A percentile compares a stretch with the other conserved stretches of the same genome.
Evolutionary conservation across 1,139 yeast genomes (phyloP).

Genomic region (Petasospora fabianii): DNA sequence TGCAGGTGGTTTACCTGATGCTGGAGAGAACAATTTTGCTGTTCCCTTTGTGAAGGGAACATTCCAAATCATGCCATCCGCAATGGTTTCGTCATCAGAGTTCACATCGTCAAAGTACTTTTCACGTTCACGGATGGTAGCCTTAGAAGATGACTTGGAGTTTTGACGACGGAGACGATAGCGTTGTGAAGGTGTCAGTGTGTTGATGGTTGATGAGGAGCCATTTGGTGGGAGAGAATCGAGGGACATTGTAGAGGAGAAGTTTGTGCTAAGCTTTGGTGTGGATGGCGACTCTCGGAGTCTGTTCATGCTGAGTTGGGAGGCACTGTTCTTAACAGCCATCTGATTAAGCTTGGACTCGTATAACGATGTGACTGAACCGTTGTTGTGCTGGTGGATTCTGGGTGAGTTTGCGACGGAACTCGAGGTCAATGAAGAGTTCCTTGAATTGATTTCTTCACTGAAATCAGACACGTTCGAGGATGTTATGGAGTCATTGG

Average conservation of each 20-base stretch:
- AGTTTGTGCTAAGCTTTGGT: slow-evolving; percentile 3
- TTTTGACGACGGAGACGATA: slow-evolving; percentile 35
- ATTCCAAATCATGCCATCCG: slow-evolving; percentile 40
- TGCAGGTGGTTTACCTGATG: slow-evolving; percentile 24
- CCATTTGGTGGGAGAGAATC: slow-evolving; percentile 9
- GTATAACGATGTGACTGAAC: slow-evolving; percentile 8
- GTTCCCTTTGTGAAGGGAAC: slow-evolving; percentile 41
- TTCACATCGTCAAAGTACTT: slow-evolving; percentile 38
- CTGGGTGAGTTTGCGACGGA: slow-evolving; percentile 21
- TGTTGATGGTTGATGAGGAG: slow-evolving; percentile 18
- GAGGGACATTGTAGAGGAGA: background rate
- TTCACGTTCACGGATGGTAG: slow-evolving; percentile 28
- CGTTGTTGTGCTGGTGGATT: slow-evolving; percentile 5
- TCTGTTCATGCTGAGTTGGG: slow-evolving; percentile 8
- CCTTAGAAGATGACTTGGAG: slow-evolving; percentile 30
- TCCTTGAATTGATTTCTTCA: slow-evolving; percentile 23
- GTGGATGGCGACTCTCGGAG: slow-evolving; percentile 10
- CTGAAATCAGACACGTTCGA: slow-evolving; percentile 21
- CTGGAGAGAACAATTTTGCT: slow-evolving; percentile 23
- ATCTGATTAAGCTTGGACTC: background rate
- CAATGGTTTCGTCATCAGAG: slow-evolving; percentile 33
- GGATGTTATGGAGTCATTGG: slow-evolving; percentile 26
- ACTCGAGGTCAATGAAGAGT: slow-evolving; percentile 26
- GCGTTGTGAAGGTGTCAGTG: slow-evolving; percentile 37
- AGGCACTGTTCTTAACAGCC: slow-evolving; percentile 1